These are phyloP conservation scores for Exophiala xenobiotica DNA, from an alignment of 2,329 filamentous ascomycete species.

Conservation along the genomic window DNA sequence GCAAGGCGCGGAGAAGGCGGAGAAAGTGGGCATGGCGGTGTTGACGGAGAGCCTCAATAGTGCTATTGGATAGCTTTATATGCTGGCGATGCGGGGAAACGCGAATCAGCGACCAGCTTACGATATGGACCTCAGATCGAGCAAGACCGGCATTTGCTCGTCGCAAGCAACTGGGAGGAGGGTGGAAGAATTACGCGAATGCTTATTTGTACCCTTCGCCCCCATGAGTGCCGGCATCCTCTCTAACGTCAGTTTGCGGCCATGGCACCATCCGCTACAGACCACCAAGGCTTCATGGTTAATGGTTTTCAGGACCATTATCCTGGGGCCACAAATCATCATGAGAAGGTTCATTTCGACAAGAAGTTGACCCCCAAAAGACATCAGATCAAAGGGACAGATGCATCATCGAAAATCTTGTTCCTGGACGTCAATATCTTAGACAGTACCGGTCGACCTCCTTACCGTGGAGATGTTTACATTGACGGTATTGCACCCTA, in stretches of 20 bases:
- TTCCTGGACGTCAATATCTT: slow-evolving; percentile 43
- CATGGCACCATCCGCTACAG: slow-evolving; percentile 6
- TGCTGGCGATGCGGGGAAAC: neutral
- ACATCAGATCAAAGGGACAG: slow-evolving; percentile 39
- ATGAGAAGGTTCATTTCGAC: slow-evolving; percentile 36
- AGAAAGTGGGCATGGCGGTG: neutral
- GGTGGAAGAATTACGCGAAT: neutral
- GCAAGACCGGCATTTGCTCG: neutral
- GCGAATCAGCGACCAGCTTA: neutral
- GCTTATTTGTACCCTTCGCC: neutral
- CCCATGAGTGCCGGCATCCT: neutral
- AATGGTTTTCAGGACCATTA: slow-evolving; percentile 11
- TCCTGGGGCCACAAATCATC: slow-evolving; percentile 7
- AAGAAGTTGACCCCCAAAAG: slow-evolving; percentile 35
- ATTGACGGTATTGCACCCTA: slow-evolving; percentile 36
- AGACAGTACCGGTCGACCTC: slow-evolving; percentile 40
- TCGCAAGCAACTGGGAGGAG: neutral
- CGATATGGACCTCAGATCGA: neutral
- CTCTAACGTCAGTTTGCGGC: neutral
- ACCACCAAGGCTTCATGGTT: slow-evolving; percentile 3
- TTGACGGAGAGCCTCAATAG: neutral
- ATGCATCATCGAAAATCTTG: slow-evolving; percentile 36
- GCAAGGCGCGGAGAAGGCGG: slow-evolving; percentile 1
- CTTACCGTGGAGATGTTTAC: slow-evolving; percentile 42
- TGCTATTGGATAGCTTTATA: neutral